phyloP scores from a whole-genome alignment of 2,329 filamentous ascomycete genomes.

The Mollisia scopiformis region DNA sequence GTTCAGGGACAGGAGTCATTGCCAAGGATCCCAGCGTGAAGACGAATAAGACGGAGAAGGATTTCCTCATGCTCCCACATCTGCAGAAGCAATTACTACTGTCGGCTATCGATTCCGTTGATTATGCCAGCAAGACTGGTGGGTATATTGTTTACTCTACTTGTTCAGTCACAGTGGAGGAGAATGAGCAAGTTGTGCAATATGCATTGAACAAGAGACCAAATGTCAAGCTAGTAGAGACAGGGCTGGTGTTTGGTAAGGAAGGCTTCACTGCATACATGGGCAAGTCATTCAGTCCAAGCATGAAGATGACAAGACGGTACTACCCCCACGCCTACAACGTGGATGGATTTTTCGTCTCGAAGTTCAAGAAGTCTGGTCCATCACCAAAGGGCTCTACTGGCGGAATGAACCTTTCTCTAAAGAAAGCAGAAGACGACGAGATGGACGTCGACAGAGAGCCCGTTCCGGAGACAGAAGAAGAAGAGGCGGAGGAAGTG shows the following conservation, averaged over 20 bases:
- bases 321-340: constrained; percentile 94
- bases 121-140: constrained; percentile 88
- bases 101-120: constrained; percentile 91
- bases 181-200: constrained; percentile 91
- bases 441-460: constrained; percentile 67
- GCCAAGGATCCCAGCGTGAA: constrained; percentile 96
- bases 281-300: constrained; percentile 88
- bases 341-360: constrained; percentile 97
- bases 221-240: constrained; percentile 92
- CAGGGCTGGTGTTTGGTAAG: constrained; percentile 85
- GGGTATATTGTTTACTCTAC: constrained; percentile 97
- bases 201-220: constrained; percentile 91
- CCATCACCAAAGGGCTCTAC: constrained; percentile 63
- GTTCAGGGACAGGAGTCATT: constrained; percentile 96
- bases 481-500: constrained; percentile 45
- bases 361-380: constrained; percentile 93
- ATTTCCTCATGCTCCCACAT: constrained; percentile 92
- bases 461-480: constrained; percentile 47
- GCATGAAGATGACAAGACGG: constrained; percentile 78
- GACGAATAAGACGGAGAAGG: constrained; percentile 95
- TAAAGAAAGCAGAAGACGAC: constrained; percentile 39
- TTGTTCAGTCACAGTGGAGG: constrained; percentile 91
- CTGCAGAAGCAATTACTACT: constrained; percentile 93
- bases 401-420: constrained; percentile 27
- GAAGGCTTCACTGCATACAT: constrained; percentile 90